phyloP scores from a whole-genome alignment of 2,329 filamentous ascomycete genomes.

The Pyrenochaeta sp. region DNA sequence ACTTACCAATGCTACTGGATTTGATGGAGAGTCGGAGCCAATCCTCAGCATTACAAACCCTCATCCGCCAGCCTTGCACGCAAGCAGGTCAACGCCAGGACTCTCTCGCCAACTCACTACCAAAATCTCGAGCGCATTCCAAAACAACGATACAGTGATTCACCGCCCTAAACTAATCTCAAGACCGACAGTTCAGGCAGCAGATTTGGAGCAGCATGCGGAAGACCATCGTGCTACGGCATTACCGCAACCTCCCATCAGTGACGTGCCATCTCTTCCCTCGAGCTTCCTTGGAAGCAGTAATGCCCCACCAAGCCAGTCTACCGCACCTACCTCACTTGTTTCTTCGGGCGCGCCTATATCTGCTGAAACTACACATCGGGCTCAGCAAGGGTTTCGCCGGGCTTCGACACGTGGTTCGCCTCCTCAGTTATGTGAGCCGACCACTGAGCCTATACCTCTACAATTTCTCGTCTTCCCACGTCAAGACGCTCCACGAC shows the following conservation, averaged over 20 bases:
- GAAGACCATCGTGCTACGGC: conserved; percentile 5
- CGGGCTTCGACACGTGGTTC: conserved; percentile 20
- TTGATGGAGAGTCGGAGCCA: conserved; percentile 48
- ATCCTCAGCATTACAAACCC: conserved; percentile 17
- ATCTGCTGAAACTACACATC: conserved; percentile 40
- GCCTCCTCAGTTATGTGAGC: conserved; percentile 25
- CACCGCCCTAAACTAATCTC: conserved; percentile 40
- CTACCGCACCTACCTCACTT: conserved; percentile 46
- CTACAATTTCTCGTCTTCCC: conserved; percentile 42
- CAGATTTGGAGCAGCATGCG: conserved; percentile 12
- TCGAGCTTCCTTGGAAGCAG: conserved; percentile 43
- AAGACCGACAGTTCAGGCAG: conserved; percentile 34
- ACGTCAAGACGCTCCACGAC: conserved; percentile 42
- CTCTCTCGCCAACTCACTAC: conserved; percentile 36
- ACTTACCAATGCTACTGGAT: conserved; percentile 35
- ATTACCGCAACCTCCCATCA: conserved; percentile 14
- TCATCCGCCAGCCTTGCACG: conserved; percentile 23
- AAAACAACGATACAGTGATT: conserved; percentile 43
- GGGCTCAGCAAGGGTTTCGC: conserved; percentile 21
- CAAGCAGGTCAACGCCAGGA: conserved; percentile 40
- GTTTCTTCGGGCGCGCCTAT: conserved; percentile 41
- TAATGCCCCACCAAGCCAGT: conserved; percentile 36
- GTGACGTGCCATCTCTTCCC: conserved; percentile 30
- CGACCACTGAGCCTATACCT: conserved; percentile 21
- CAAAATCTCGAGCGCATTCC: conserved; percentile 35